Base-by-base conservation (phyloP, 768 basidiomycete species). In the Lactarius psammicola region DNA sequence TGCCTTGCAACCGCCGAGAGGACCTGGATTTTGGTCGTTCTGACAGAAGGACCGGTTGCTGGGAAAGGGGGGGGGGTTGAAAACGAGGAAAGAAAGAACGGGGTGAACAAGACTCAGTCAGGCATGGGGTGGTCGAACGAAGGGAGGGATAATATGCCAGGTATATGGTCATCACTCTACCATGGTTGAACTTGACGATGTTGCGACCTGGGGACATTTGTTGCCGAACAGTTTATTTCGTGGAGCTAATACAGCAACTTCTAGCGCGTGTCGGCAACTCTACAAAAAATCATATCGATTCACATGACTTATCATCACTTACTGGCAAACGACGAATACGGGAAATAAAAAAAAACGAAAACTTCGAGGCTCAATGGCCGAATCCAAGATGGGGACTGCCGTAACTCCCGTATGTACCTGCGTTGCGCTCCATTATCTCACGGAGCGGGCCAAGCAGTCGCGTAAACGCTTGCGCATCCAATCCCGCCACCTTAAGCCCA, bases 391-490 rank as follows among this genome's bases (percentile, higher is more conserved):
- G 54, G n/a, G 53, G 66, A 56, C 2, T 68, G 38, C 61, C 44
- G 20, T 58, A 67, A 55, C 31, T 65, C 30, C 82, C 82, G 74
- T 92, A 92, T 57, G 80, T 82, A 73, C 90, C 88, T 26, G 92
- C 89, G 72, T 88, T 86, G 70, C 93, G 85, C 73, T 94, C 92
- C 92, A 95, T 94, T 74, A 94, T 88, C 75, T 95, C 95, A 66
- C 92, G 86, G 69, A 96, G 79, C 26, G 95, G 94, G 4, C 96
- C 96, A 36, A 99, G 85, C 51, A 99, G 79, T 46, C 96, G 87
- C 15, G 94, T 97, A 74, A 99, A 99, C 23, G 95, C 90, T 65
- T 91, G 85, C 40, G 94, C 93, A 72, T 95, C 95, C 69, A 99
- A 81, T 11, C 93, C 93, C 8, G 96, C 96, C 15, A 98, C 94